phyloP scores from a whole-genome alignment of 192 early-diverging fungal species.

The Pecoramyces ruminantium region DNA sequence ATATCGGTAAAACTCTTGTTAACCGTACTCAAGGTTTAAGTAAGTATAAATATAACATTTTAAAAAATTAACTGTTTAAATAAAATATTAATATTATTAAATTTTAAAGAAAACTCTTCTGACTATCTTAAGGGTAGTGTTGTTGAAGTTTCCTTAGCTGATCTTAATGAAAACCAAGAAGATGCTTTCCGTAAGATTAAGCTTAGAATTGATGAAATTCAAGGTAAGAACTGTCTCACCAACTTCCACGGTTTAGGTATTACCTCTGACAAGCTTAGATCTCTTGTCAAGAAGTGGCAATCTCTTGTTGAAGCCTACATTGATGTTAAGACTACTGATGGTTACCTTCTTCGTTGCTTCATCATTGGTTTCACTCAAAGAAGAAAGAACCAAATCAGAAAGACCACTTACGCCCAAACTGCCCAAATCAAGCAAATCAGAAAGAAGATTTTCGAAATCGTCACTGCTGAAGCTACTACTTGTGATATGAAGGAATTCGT shows the following conservation, averaged over 20 bases:
- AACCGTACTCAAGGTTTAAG: conserved; percentile 99
- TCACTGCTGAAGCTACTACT: conserved; percentile 60
- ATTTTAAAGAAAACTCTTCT: conserved; percentile 59
- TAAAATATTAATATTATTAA: conserved; percentile 7
- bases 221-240: conserved; percentile 97
- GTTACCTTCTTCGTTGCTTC: conserved; percentile 96
- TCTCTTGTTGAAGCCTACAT: conserved; percentile 92
- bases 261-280: conserved; percentile 99
- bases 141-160: conserved; percentile 88
- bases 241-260: conserved; percentile 99
- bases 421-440: conserved; percentile 95
- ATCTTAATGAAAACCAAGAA: conserved; percentile 77
- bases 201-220: conserved; percentile 91
- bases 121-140: conserved; percentile 93
- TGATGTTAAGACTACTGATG: conserved; percentile 99
- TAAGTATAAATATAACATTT: conserved; percentile 24
- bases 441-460: conserved; percentile 99
- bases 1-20: conserved; percentile 97
- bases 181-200: conserved; percentile 95
- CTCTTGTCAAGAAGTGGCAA: conserved; percentile 99
- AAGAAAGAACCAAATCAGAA: conserved; percentile 83
- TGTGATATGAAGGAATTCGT: conserved; percentile 93
- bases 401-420: conserved; percentile 94
- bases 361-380: conserved; percentile 93
- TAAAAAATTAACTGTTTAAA: neutral